Evolutionary conservation across 2,329 filamentous ascomycete species (phyloP).

Genomic region (Coniella lustricola): DNA sequence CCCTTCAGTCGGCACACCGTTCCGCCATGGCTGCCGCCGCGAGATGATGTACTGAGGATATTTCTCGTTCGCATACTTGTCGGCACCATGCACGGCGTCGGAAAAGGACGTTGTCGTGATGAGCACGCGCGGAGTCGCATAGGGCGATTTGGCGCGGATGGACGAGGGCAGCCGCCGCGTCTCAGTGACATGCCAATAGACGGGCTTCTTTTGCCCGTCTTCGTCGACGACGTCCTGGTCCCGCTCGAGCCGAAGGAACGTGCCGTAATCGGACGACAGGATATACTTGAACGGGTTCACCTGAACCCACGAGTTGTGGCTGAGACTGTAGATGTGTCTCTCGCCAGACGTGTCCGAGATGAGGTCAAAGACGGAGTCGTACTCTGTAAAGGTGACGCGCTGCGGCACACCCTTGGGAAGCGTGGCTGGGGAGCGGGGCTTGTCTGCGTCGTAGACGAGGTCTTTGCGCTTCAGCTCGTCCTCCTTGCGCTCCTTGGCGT

Average conservation of each 20-base stretch:
- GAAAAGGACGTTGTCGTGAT: constrained; percentile 58
- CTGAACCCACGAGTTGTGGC: constrained; percentile 75
- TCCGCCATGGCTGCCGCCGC: constrained; percentile 63
- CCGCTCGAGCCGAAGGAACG: constrained; percentile 49
- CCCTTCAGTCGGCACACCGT: constrained; percentile 52
- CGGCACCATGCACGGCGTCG: constrained; percentile 75
- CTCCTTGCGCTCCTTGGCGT: constrained; percentile 42
- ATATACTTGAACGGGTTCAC: constrained; percentile 65
- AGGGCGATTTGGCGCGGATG: constrained; percentile 47
- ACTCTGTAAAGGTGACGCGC: constrained; percentile 76
- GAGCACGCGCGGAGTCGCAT: constrained; percentile 61
- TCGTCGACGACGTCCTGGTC: constrained; percentile 22
- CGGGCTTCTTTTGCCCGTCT: constrained; percentile 23
- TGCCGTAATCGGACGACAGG: constrained; percentile 58
- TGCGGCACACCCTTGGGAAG: constrained; percentile 18
- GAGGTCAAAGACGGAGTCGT: constrained; percentile 85
- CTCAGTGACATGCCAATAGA: constrained; percentile 38
- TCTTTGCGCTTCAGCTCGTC: constrained; percentile 31
- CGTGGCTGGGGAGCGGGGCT: not conserved
- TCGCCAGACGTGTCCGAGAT: constrained; percentile 77
- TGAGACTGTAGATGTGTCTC: constrained; percentile 68
- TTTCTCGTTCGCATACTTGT: constrained; percentile 65
- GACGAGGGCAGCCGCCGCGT: constrained; percentile 39
- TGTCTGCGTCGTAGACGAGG: constrained; percentile 13
- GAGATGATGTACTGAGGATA: constrained; percentile 64